Base-by-base conservation (phyloP, 2,329 filamentous ascomycete species). In the Paraphaeosphaeria minitans region DNA sequence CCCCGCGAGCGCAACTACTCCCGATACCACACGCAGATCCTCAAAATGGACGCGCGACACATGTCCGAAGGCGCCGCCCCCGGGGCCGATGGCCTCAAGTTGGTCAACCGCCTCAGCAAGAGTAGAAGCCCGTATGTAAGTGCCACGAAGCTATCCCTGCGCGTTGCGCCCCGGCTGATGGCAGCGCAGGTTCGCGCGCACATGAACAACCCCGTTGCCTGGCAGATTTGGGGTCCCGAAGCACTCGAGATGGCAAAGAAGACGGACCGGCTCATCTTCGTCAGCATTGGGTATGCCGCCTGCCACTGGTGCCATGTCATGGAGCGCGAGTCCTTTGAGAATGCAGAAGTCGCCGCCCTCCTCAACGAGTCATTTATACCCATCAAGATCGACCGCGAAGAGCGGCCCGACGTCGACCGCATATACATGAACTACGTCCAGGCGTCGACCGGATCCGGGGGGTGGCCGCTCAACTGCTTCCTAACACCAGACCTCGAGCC, bases 401-500 rank as follows among this genome's bases (percentile, higher is more conserved):
- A 97, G 78, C 88, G 94, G 27, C 94, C 94, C 9, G 93, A 98
- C 73, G 87, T 98, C 64, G 95, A 99, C 73, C 88, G 91, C 61
- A 93, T 98, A 64, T 98, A 98, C 77, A 97, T 97, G 92, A 97
- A 97, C 80, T 99, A 97, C 76, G 89, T 97, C 42, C 93, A 97
- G 75, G 94, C 94, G 1, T 94, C 95, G 12, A 96, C 90, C 58
- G 93, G 91, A 21, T 89, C 87, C 1, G 94, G 93, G 10, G 95
- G 95, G 41, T 98, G 95, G 93, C 95, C 95, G 0, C 80, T 98
- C 60, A 98, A 97, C 72, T 89, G 97, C n/a, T 98, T 99, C 74
- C 84, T 98, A 31, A 99, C 95, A 0, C 93, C 95, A 0, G 89
- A 96, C 66, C 84, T 98, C 27, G 89, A 97, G 71, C 95, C 95